Evolutionary conservation across 495 filamentous ascomycete species (phyloP).

Genomic region (Hypoxylon cercidicola): DNA sequence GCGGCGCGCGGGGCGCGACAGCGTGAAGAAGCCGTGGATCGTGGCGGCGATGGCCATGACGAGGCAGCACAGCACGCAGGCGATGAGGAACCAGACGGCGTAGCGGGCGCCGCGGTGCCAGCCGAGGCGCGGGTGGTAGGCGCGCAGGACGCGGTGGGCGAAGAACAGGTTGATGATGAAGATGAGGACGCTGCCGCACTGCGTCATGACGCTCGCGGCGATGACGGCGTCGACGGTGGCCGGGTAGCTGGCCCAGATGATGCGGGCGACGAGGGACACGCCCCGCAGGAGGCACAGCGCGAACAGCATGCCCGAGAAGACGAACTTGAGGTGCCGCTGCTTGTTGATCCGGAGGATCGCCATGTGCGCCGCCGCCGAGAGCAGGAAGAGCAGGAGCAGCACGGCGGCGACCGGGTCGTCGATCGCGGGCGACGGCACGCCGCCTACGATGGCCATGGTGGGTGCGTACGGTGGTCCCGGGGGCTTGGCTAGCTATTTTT

Average conservation of each 20-base stretch:
- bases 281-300: constrained; percentile 83
- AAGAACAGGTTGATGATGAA: constrained; percentile 85
- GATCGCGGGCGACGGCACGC: constrained; percentile 61
- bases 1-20: constrained; percentile 42
- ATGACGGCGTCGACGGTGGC: constrained; percentile 68
- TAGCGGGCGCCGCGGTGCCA: constrained; percentile 65
- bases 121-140: constrained; percentile 74
- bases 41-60: constrained; percentile 74
- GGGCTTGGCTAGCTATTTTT: constrained; percentile 14
- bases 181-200: constrained; percentile 79
- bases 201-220: constrained; percentile 77
- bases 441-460: constrained; percentile 65
- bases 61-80: constrained; percentile 68
- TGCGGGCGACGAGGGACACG: constrained; percentile 71
- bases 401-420: constrained; percentile 74
- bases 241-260: constrained; percentile 62
- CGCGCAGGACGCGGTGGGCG: constrained; percentile 78
- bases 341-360: constrained; percentile 70
- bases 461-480: constrained; percentile 49
- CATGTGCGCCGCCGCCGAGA: constrained; percentile 70
- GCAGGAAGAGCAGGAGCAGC: constrained; percentile 72
- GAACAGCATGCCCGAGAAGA: constrained; percentile 73
- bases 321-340: constrained; percentile 70
- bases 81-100: constrained; percentile 68
- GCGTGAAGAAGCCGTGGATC: constrained; percentile 74